Percentiles rank a stretch among this genome's conserved stretches.
Evolutionary conservation across 495 filamentous ascomycete genomes (phyloP).

Genomic region (Xylaria telfairii): DNA sequence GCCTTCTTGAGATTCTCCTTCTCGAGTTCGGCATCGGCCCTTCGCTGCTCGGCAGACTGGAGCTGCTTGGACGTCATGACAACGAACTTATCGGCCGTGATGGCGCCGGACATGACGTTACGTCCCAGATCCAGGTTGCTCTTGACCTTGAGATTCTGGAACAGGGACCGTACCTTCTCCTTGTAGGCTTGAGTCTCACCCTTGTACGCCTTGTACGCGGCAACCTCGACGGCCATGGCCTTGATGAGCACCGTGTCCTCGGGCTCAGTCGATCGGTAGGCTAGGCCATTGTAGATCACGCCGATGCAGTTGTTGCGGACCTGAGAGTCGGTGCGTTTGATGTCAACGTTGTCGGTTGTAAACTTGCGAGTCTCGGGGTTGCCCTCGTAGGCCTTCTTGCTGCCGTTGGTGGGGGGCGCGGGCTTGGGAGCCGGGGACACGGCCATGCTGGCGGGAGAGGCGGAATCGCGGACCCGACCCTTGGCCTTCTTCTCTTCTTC

Average conservation of each 20-base stretch:
- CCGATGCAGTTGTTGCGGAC: constrained; percentile 81
- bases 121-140: constrained; percentile 77
- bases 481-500: constrained; percentile 68
- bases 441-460: constrained; percentile 42
- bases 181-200: constrained; percentile 78
- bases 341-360: constrained; percentile 79
- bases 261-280: constrained; percentile 62
- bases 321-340: constrained; percentile 69
- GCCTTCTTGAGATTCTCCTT: constrained; percentile 95
- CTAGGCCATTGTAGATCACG: constrained; percentile 87
- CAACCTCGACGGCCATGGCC: constrained; percentile 74
- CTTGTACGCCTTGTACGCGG: constrained; percentile 68
- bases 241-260: constrained; percentile 65
- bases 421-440: constrained; percentile 51
- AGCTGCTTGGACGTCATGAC: constrained; percentile 59
- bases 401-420: constrained; percentile 39
- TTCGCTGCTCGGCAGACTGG: constrained; percentile 64
- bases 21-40: constrained; percentile 70
- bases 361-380: constrained; percentile 78
- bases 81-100: constrained; percentile 74
- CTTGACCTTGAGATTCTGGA: constrained; percentile 91
- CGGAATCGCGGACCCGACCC: constrained; percentile 46
- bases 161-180: constrained; percentile 86
- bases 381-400: constrained; percentile 67
- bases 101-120: constrained; percentile 75